These are phyloP conservation scores for Gossypium rotundifolium DNA, from an alignment of 345 rosid species.

Conservation along the genomic window DNA sequence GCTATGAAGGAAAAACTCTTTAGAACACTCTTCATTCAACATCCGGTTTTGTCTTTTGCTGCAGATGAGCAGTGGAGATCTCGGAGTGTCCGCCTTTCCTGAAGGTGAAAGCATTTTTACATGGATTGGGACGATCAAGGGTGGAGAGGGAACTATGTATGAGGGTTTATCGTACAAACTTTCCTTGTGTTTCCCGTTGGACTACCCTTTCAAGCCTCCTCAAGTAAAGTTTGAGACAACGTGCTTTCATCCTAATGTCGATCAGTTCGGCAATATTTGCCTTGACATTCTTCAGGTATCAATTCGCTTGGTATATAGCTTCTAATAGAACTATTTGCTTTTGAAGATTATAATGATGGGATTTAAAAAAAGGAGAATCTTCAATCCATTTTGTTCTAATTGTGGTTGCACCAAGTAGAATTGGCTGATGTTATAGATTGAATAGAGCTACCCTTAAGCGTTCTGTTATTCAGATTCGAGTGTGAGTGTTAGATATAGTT, in stretches of 20 bases:
- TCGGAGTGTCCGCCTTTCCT: constrained; percentile 66
- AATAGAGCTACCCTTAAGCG: neutral
- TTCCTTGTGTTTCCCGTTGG: constrained; percentile 50
- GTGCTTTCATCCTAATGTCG: constrained; percentile 74
- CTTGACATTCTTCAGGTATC: constrained; percentile 70
- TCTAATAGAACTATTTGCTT: neutral
- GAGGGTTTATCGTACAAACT: constrained; percentile 64
- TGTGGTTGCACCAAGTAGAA: neutral
- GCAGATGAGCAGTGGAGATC: constrained; percentile 59
- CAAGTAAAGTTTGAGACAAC: constrained; percentile 59
- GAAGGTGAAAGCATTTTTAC: constrained; percentile 59
- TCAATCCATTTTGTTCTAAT: neutral
- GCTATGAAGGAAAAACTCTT: too few relatives aligned
- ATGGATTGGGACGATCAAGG: constrained; percentile 60
- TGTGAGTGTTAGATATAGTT: neutral
- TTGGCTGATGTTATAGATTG: neutral
- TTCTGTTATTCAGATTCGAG: neutral
- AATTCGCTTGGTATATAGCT: neutral
- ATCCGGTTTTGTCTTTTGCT: neutral
- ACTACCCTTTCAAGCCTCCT: constrained; percentile 67
- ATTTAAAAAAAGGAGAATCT: neutral
- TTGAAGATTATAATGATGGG: too few relatives aligned
- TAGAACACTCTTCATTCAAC: neutral
- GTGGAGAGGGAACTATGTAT: constrained; percentile 54
- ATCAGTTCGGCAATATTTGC: constrained; percentile 60